Percentiles rank a stretch among this genome's conserved stretches.
Conservation (phyloP, 768 basidiomycete genomes). For the Botryobasidium botryosum region DNA sequence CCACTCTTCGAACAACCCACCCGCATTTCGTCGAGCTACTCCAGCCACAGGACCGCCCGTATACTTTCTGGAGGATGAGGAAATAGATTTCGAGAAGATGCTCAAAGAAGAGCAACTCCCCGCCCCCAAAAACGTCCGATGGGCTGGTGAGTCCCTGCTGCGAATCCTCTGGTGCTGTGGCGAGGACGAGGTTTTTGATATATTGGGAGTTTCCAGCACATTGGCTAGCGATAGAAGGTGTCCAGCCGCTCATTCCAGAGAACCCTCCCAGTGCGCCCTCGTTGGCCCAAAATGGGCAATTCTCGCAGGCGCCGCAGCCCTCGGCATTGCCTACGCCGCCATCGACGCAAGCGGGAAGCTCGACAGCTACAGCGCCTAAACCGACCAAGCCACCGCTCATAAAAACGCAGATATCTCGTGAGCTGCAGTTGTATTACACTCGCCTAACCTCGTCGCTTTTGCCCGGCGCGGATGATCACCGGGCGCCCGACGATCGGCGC, state of each 20-base stretch:
- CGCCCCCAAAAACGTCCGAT: slow-evolving; percentile 63
- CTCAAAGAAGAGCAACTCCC: slow-evolving; percentile 72
- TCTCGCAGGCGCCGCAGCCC: background rate
- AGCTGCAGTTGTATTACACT: slow-evolving; percentile 88
- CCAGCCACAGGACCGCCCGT: slow-evolving; percentile 38
- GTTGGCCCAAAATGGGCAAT: slow-evolving; percentile 2
- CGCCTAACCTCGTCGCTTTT: slow-evolving; percentile 74
- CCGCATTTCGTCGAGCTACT: slow-evolving; percentile 34
- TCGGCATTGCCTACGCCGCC: slow-evolving; percentile 11
- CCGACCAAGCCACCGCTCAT: slow-evolving; percentile 4
- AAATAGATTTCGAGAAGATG: slow-evolving; percentile 89
- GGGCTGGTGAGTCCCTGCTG: slow-evolving; percentile 30
- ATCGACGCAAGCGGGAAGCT: background rate
- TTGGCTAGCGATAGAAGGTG: slow-evolving; percentile 96
- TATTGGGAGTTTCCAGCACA: slow-evolving; percentile 36
- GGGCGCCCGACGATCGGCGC: slow-evolving; percentile 38
- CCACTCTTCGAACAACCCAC: slow-evolving; percentile 48
- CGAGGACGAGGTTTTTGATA: background rate
- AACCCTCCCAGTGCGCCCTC: slow-evolving; percentile 50
- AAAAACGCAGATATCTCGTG: slow-evolving; percentile 45
- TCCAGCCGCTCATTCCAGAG: slow-evolving; percentile 91
- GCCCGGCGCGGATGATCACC: slow-evolving; percentile 22
- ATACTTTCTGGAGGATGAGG: slow-evolving; percentile 92
- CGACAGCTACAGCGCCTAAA: no score
- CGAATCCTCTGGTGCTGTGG: background rate